Evolutionary conservation across 1,139 yeast genomes (phyloP), one percentile per base, ranked within the genome.

Genomic region (Yamadazyma blattariae): DNA sequence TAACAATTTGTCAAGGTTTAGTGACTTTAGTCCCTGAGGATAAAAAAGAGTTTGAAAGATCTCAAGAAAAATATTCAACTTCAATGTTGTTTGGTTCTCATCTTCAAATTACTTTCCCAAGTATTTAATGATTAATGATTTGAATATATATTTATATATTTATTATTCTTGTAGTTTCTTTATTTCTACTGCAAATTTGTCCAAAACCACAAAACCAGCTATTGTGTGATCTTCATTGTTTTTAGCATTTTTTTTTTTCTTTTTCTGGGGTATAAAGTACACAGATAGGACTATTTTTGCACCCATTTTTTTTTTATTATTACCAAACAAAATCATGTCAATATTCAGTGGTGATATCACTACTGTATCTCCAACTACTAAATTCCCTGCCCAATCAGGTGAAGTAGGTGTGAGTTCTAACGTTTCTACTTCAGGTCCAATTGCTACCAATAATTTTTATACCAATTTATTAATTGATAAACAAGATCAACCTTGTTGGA

Each of bases 361-460:
- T 25, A 70, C 74, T 11, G 52, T 51, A 14, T 64, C 59, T 15
- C 82, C 82, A 9, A 60, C 62, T 10, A 42, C 61, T 1, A 56
- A 68, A 34, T 77, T 79, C 56, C 46, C 65, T 3, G 51, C 64
- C 29, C 57, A 62, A 35, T 56, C 54, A 12, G 62, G 74, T 36
- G 72, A 82, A 65, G 29, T 79, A 71, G 30, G 61, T 61, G 17
- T 52, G 63, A 50, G 84, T 75, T 7, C 47, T 7, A 45, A 72
- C 30, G 71, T 72, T 28, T 55, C 59, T 34, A 61, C 59, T 40
- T 24, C 34, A 3, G 20, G 25, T 7, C 84, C 90, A 3, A 65
- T 80, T 27, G 77, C 77, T 40, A 86, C 95, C 13, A 86, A 86
- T 62, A 83, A 84, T 54, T 86, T 85, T 56, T 86, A 83, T 54